Percentiles rank a stretch among this genome's conserved stretches.
Evolutionary conservation across 768 basidiomycete species (phyloP).

Genomic region (Pleurotus ostreatus): DNA sequence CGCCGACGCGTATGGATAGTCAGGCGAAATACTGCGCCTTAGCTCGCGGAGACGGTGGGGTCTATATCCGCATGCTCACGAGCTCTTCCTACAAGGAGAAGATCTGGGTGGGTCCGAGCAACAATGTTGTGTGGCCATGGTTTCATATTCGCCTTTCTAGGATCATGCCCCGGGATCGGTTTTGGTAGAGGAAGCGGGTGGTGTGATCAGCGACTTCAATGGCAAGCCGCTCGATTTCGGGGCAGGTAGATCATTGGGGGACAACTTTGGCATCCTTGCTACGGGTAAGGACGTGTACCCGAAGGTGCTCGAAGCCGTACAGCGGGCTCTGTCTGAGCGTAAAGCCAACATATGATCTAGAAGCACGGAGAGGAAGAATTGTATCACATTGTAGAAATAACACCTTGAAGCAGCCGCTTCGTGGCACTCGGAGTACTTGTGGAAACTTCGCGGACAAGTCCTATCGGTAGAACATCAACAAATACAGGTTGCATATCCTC

Average conservation of each 20-base stretch:
- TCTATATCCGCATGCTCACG: conserved; percentile 78
- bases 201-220: conserved; percentile 79
- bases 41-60: conserved; percentile 79
- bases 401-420: no score
- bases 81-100: conserved; percentile 83
- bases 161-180: conserved; percentile 89
- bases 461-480: no score
- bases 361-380: no score
- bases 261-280: conserved; percentile 87
- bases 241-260: conserved; percentile 77
- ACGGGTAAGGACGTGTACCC: conserved; percentile 69
- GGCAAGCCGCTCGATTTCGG: conserved; percentile 82
- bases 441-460: no score
- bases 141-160: conserved; percentile 27
- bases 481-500: no score
- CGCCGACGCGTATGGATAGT: conserved; percentile 86
- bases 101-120: conserved; percentile 71
- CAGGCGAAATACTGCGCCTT: conserved; percentile 94
- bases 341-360: conserved; percentile 24
- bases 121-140: no score
- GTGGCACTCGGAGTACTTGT: no score
- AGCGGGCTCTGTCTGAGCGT: conserved; percentile 41
- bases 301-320: conserved; percentile 70
- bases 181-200: conserved; percentile 86
- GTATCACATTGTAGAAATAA: no score